Evolutionary conservation across 768 basidiomycete species (phyloP).

Genomic region (Lyophyllum atratum): DNA sequence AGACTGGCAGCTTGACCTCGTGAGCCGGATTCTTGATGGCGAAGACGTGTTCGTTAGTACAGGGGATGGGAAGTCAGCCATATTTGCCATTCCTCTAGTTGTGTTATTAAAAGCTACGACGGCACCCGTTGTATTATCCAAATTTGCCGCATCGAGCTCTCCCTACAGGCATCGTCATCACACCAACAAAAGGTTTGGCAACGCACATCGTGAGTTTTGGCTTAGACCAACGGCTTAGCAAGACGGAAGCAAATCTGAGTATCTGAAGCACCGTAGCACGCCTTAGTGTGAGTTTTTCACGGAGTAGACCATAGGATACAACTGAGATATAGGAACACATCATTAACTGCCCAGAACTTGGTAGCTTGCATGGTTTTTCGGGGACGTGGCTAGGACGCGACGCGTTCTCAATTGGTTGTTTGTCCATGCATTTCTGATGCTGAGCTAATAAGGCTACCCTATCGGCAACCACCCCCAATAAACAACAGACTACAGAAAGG

Average conservation of each 20-base stretch:
- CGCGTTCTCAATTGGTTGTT: not conserved
- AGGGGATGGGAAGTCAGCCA: conserved; percentile 13
- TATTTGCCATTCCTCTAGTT: conserved; percentile 16
- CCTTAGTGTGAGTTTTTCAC: no score
- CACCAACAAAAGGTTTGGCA: conserved; percentile 25
- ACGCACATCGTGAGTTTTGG: conserved; percentile 17
- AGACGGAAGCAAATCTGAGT: no score
- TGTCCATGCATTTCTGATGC: not conserved
- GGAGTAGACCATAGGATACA: no score
- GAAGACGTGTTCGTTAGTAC: conserved; percentile 9
- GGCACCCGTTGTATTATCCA: conserved; percentile 9
- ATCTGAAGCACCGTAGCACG: no score
- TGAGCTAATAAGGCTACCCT: not conserved
- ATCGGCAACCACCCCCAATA: no score
- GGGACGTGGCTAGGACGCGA: no score
- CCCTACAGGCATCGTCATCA: conserved; percentile 22
- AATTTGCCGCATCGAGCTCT: conserved; percentile 12
- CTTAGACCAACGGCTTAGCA: no score
- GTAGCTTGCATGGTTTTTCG: no score
- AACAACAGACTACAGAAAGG: no score
- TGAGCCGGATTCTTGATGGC: conserved; percentile 15
- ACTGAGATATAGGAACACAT: no score
- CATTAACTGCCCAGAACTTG: no score
- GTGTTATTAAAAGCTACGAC: conserved; percentile 13
- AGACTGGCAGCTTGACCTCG: conserved; percentile 11